Conservation (phyloP, 1,139 yeast species). For the Hanseniaspora uvarum region DNA sequence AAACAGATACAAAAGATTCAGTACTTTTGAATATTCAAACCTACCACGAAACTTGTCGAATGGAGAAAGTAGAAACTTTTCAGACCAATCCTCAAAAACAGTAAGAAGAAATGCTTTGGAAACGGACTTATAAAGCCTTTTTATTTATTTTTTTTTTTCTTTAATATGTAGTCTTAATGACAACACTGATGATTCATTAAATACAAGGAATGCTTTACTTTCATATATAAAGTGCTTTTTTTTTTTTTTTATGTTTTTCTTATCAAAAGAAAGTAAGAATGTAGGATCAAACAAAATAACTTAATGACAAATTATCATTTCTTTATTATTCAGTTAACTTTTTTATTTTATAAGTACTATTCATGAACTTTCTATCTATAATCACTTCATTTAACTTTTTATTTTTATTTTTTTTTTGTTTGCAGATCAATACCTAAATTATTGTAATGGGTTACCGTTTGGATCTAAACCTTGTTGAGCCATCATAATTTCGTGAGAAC, state of each 20-base stretch:
- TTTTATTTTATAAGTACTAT: neutral
- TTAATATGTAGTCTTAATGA: too few species aligned
- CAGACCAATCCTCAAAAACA: slow-evolving; percentile 19
- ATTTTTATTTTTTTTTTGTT: too few species aligned
- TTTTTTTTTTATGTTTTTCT: neutral
- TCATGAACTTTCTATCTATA: neutral
- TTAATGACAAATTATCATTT: neutral
- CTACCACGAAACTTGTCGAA: neutral
- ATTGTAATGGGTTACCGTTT: slow-evolving; percentile 75
- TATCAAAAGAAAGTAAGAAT: neutral
- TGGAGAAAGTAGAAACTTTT: neutral
- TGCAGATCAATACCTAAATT: slow-evolving; percentile 8
- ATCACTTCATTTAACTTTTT: neutral
- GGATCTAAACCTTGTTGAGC: slow-evolving; percentile 78
- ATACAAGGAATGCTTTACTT: slow-evolving; percentile 9
- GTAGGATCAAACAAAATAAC: neutral
- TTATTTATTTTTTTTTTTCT: too few species aligned
- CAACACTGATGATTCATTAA: slow-evolving; percentile 1
- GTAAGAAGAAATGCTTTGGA: slow-evolving; percentile 17
- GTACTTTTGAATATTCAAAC: slow-evolving; percentile 3
- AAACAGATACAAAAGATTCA: slow-evolving; percentile 10
- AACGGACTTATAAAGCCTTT: neutral
- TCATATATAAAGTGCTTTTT: neutral
- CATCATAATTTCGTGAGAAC: slow-evolving; percentile 70
- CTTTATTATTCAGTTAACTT: neutral